Evolutionary conservation across 2,329 filamentous ascomycete genomes (phyloP).

Genomic region (Cyphellophora attinorum): DNA sequence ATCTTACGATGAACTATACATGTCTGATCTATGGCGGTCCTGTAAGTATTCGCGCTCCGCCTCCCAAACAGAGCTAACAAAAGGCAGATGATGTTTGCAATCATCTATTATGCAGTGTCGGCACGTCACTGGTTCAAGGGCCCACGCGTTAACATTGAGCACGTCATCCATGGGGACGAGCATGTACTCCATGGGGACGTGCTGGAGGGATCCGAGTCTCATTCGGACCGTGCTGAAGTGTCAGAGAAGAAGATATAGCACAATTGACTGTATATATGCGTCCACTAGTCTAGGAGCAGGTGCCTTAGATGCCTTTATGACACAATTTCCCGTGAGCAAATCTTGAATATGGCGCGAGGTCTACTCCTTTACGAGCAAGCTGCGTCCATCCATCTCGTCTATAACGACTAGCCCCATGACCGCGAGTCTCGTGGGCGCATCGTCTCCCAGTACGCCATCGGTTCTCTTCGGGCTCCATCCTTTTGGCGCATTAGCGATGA

Average conservation of each 20-base stretch:
- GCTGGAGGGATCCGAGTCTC: too few species aligned
- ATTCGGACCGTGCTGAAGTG: too few species aligned
- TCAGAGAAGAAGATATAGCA: too few species aligned
- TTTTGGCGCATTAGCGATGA: slow-evolving; percentile 93
- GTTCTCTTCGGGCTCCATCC: slow-evolving; percentile 79
- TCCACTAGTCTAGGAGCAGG: too few species aligned
- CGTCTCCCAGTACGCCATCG: slow-evolving; percentile 87
- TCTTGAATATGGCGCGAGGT: too few species aligned
- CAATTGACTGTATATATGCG: too few species aligned
- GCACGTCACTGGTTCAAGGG: slow-evolving; percentile 53
- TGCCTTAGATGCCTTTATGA: too few species aligned
- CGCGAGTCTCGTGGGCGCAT: slow-evolving; percentile 81
- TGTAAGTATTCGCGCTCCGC: slow-evolving; percentile 21
- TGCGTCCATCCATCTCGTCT: slow-evolving; percentile 82
- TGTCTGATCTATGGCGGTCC: slow-evolving; percentile 50
- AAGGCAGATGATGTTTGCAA: slow-evolving; percentile 42
- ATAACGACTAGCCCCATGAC: slow-evolving; percentile 87
- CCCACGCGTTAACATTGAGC: slow-evolving; percentile 48
- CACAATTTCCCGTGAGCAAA: too few species aligned
- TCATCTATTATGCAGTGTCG: slow-evolving; percentile 47
- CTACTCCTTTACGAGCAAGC: slow-evolving; percentile 66
- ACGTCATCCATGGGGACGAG: too few species aligned
- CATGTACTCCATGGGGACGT: too few species aligned
- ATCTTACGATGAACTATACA: slow-evolving; percentile 52
- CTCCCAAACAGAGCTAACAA: slow-evolving; percentile 23